Evolutionary conservation across 306 rosid species (phyloP), one percentile per base, ranked within the genome.

Genomic region (Cicer cuneatum): DNA sequence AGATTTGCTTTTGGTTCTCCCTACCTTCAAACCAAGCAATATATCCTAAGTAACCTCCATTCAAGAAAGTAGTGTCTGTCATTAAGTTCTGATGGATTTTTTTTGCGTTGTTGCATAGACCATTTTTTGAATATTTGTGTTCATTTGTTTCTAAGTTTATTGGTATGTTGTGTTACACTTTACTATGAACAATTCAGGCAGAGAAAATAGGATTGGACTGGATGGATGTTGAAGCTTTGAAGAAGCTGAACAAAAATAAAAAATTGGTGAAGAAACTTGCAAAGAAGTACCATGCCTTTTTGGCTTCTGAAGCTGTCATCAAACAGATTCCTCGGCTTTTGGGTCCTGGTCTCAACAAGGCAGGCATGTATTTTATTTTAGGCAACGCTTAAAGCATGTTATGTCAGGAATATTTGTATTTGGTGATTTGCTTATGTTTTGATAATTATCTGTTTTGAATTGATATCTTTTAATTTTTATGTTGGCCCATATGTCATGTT

Each of bases 281-380:
- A 8, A 93, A 93, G 57, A 89, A 90, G 63, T 87, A 83, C 78
- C 96, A 90, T 80, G 94, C 96, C 49, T 92, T 90, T 71, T 87
- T 92, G 19, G 98, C 98, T 15, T 92, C 98, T 5, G 98, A 92
- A 77, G 89, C 98, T 51, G 90, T 90, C 3, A 93, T 93, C 14
- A 93, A 90, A 85, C 95, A 90, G 86, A 92, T 92, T 60, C 98
- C 98, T 7, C 93, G 93, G 73, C 93, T 92, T 60, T 77, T 92
- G 73, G 96, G 96, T 48, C 98, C 93, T 46, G 96, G 98, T 76
- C 98, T 92, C 69, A 92, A 92, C 86, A 90, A 92, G 83, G 98
- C 98, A 75, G 96, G 96, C 90, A 71, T 21, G 96, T 86, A 6
- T 43, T 62, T 9, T 46, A 35, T 6, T 16, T 16, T 52, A 1